These are phyloP conservation scores for Scheffersomyces titani DNA, from an alignment of 1,139 yeast genomes.

Conservation along the genomic window DNA sequence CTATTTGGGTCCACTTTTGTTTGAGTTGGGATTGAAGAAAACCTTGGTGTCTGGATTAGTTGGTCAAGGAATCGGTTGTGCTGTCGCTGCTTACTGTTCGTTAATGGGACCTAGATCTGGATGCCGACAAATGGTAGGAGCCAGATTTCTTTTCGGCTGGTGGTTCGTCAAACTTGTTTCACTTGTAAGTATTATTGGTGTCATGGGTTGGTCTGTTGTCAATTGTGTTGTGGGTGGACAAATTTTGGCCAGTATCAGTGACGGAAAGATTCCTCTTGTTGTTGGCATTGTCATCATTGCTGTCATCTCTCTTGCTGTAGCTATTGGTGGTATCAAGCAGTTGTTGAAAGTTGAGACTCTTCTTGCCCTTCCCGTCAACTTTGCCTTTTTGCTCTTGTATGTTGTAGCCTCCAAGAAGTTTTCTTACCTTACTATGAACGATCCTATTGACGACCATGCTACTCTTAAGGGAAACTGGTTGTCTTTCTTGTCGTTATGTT, in stretches of 20 bases:
- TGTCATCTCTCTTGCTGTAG: conserved; percentile 60
- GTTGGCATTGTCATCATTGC: conserved; percentile 76
- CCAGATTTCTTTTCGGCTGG: conserved; percentile 79
- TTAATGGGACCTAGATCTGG: conserved; percentile 89
- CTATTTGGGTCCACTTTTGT: conserved; percentile 70
- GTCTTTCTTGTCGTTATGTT: conserved; percentile 71
- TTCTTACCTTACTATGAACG: conserved; percentile 36
- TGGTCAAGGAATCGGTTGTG: conserved; percentile 67
- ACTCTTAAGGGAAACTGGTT: conserved; percentile 65
- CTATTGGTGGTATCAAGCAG: conserved; percentile 75
- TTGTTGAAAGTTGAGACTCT: conserved; percentile 67
- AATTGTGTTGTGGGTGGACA: conserved; percentile 87
- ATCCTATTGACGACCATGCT: conserved; percentile 40
- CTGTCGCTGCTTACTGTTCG: conserved; percentile 77
- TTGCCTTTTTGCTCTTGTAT: conserved; percentile 70
- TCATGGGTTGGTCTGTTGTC: conserved; percentile 86
- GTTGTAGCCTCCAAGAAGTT: conserved; percentile 63
- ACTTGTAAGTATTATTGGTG: conserved; percentile 67
- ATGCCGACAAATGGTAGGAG: conserved; percentile 81
- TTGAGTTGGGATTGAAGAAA: conserved; percentile 65
- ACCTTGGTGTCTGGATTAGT: conserved; percentile 60
- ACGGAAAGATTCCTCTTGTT: conserved; percentile 64
- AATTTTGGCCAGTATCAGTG: conserved; percentile 63
- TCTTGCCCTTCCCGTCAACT: conserved; percentile 68
- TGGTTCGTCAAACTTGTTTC: conserved; percentile 77